These are phyloP conservation scores for Rhizophora apiculata DNA, from an alignment of 345 rosid genomes.

Conservation along the genomic window DNA sequence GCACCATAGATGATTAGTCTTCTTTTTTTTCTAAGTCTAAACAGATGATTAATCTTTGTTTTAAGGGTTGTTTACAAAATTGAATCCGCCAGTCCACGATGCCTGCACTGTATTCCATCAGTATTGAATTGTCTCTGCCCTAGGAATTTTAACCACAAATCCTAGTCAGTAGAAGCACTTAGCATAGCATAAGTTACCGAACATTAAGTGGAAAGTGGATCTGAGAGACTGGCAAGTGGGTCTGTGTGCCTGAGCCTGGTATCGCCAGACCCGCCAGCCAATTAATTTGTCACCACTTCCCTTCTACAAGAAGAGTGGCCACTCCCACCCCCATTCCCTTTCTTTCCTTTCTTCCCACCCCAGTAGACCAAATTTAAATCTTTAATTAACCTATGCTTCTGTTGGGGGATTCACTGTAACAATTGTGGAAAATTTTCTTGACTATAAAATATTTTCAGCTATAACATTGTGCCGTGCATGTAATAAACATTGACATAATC, in stretches of 20 bases:
- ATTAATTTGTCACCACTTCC: conserved; percentile 27
- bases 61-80: too few relatives aligned
- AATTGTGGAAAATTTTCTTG: too few relatives aligned
- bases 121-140: too few relatives aligned
- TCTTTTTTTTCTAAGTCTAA: too few relatives aligned
- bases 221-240: conserved; percentile 32
- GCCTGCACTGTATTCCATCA: too few relatives aligned
- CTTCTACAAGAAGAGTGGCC: not conserved
- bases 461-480: too few relatives aligned
- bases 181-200: not conserved
- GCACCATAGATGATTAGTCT: too few relatives aligned
- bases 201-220: not conserved
- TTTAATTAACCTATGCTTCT: not conserved
- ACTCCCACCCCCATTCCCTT: conserved; percentile 2
- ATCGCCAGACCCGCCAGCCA: conserved; percentile 43
- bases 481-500: too few relatives aligned
- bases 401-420: conserved; percentile 29
- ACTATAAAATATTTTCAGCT: too few relatives aligned
- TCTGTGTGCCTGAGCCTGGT: conserved; percentile 35
- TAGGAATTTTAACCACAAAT: not conserved
- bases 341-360: conserved; percentile 13
- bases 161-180: not conserved
- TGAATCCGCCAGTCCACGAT: too few relatives aligned
- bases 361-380: conserved; percentile 9
- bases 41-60: too few relatives aligned